Conservation (phyloP, 2,329 filamentous ascomycete genomes). For the Juglanconis sp. region DNA sequence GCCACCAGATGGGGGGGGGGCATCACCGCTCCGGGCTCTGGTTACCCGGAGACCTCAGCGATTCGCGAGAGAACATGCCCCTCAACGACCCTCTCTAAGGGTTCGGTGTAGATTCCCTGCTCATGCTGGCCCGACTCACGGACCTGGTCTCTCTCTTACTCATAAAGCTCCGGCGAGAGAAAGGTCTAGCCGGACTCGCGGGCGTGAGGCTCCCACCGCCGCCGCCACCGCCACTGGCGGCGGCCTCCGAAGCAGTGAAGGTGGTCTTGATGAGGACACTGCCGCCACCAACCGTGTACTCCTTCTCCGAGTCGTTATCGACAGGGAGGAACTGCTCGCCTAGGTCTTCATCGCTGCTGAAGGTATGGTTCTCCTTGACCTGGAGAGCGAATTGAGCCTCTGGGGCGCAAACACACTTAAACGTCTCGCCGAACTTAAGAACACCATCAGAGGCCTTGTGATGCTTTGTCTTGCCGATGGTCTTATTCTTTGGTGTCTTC, state of each 20-base stretch:
- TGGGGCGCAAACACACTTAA: slow-evolving; percentile 73
- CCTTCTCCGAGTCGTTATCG: slow-evolving; percentile 66
- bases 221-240: slow-evolving; percentile 22
- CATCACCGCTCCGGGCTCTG: neutral
- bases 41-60: slow-evolving; percentile 7
- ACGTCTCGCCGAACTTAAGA: slow-evolving; percentile 72
- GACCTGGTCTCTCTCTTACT: slow-evolving; percentile 43
- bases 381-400: slow-evolving; percentile 84
- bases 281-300: slow-evolving; percentile 70
- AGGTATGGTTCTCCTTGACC: slow-evolving; percentile 80
- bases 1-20: too few relatives aligned
- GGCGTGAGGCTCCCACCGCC: slow-evolving; percentile 29
- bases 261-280: slow-evolving; percentile 70
- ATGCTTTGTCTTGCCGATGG: slow-evolving; percentile 88
- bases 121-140: slow-evolving; percentile 28
- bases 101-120: slow-evolving; percentile 43
- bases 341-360: slow-evolving; percentile 78
- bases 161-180: slow-evolving; percentile 51
- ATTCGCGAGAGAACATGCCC: slow-evolving; percentile 16
- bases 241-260: slow-evolving; percentile 56
- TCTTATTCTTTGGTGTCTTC: slow-evolving; percentile 66
- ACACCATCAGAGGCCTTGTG: slow-evolving; percentile 68
- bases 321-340: slow-evolving; percentile 89
- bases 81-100: slow-evolving; percentile 15
- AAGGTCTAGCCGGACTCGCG: slow-evolving; percentile 44